Evolutionary conservation across 176 grass and related monocot genomes (phyloP).

Genomic region (Ampelocalamus luodianensis): DNA sequence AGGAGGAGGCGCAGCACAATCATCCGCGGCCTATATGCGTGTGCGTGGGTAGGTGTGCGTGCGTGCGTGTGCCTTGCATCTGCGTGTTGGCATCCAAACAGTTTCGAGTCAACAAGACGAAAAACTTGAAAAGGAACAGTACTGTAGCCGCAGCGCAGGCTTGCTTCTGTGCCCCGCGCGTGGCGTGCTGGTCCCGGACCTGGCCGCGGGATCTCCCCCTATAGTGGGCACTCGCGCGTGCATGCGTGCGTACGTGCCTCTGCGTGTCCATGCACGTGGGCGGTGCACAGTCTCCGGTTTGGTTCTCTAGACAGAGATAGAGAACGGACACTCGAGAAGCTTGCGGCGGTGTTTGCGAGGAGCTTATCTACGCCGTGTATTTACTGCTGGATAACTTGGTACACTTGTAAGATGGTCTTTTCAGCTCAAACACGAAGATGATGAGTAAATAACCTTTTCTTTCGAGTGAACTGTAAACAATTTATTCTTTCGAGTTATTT

Average conservation of each 20-base stretch:
- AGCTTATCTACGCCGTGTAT: too few relatives aligned
- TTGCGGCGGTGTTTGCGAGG: too few relatives aligned
- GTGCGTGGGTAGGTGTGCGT: background rate
- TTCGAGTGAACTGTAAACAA: background rate
- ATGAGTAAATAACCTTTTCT: background rate
- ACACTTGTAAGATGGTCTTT: too few relatives aligned
- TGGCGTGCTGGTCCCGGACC: background rate
- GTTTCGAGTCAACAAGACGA: background rate
- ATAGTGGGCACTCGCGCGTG: background rate
- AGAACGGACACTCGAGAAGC: too few relatives aligned
- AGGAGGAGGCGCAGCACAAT: background rate
- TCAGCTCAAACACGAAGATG: background rate
- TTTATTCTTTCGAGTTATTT: background rate
- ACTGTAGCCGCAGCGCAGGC: background rate
- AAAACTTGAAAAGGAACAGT: background rate
- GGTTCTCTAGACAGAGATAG: background rate
- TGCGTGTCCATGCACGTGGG: conserved; percentile 22
- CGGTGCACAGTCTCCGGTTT: background rate
- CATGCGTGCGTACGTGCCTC: background rate
- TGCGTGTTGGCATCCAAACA: background rate
- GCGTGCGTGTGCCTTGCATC: too few relatives aligned
- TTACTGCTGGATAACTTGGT: too few relatives aligned
- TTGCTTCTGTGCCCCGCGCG: background rate
- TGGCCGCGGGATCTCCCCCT: background rate
- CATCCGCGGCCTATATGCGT: background rate